A percentile compares a stretch with the other conserved stretches of the same genome.
Conservation (phyloP, 2,329 filamentous ascomycete genomes). For the Nemania bipapillata region DNA sequence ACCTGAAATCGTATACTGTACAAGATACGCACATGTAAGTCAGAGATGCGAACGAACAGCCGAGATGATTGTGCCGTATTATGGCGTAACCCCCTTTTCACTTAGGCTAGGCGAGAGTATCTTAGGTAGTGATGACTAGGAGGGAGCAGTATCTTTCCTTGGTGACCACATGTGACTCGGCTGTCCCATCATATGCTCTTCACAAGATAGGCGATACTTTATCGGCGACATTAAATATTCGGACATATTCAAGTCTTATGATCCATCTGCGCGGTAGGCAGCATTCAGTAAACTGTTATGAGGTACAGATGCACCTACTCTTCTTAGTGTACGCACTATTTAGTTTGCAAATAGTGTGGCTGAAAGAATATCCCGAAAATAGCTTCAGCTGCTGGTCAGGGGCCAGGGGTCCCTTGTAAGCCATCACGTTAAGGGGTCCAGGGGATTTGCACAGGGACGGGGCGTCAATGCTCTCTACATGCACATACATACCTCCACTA, state of each 20-base stretch:
- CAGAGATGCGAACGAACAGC: not conserved
- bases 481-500: no score
- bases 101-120: not conserved
- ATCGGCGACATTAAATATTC: not conserved
- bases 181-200: not conserved
- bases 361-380: constrained; percentile 27
- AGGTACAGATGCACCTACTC: not conserved
- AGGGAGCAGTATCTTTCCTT: not conserved
- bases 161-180: not conserved
- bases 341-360: constrained; percentile 5
- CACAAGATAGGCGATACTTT: not conserved
- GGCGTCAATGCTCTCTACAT: not conserved
- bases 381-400: constrained; percentile 23
- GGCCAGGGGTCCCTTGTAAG: constrained; percentile 24
- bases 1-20: not conserved
- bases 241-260: constrained; percentile 16
- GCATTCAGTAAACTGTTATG: constrained; percentile 1
- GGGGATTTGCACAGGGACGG: constrained; percentile 24
- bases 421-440: constrained; percentile 20
- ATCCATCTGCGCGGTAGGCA: not conserved
- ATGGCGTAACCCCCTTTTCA: not conserved
- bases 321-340: not conserved
- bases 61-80: constrained; percentile 14
- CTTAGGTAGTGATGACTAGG: not conserved
- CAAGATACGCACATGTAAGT: no score